Evolutionary conservation across 2,329 filamentous ascomycete species (phyloP).

Genomic region (Lomentospora prolificans): DNA sequence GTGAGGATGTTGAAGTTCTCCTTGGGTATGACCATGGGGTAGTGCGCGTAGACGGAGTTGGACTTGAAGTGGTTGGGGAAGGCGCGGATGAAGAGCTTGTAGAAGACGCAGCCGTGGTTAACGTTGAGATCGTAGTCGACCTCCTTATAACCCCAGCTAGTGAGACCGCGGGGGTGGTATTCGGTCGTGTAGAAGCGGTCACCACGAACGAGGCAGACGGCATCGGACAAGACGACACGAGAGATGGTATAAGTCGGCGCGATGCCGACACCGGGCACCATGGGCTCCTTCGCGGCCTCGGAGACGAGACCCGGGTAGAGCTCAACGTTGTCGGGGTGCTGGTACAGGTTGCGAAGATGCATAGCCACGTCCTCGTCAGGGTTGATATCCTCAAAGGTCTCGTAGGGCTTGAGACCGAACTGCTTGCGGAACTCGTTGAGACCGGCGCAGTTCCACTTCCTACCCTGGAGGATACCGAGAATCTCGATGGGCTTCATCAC

Average conservation of each 20-base stretch:
- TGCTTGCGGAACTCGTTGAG: slow-evolving; percentile 81
- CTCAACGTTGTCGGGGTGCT: slow-evolving; percentile 71
- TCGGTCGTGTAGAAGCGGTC: slow-evolving; percentile 74
- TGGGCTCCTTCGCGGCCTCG: slow-evolving; percentile 64
- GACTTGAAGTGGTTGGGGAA: slow-evolving; percentile 68
- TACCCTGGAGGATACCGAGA: slow-evolving; percentile 66
- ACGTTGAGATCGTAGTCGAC: slow-evolving; percentile 62
- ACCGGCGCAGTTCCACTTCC: slow-evolving; percentile 67
- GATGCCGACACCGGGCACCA: slow-evolving; percentile 66
- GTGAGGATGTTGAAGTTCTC: slow-evolving; percentile 66
- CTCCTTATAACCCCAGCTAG: slow-evolving; percentile 76
- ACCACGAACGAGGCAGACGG: slow-evolving; percentile 66
- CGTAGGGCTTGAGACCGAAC: slow-evolving; percentile 66
- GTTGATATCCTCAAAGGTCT: slow-evolving; percentile 76
- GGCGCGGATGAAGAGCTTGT: slow-evolving; percentile 71
- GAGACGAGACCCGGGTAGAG: slow-evolving; percentile 70
- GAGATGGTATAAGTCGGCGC: slow-evolving; percentile 68
- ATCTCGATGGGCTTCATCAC: slow-evolving; percentile 70
- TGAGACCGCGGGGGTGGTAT: slow-evolving; percentile 63
- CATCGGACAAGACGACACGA: slow-evolving; percentile 66
- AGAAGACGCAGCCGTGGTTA: slow-evolving; percentile 75
- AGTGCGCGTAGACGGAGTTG: slow-evolving; percentile 75
- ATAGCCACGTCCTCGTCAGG: slow-evolving; percentile 61
- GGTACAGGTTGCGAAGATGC: slow-evolving; percentile 57
- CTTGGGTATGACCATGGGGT: slow-evolving; percentile 58